Evolutionary conservation across 805 yeast species (phyloP).

Genomic region (Schwanniomyces polymorphus): DNA sequence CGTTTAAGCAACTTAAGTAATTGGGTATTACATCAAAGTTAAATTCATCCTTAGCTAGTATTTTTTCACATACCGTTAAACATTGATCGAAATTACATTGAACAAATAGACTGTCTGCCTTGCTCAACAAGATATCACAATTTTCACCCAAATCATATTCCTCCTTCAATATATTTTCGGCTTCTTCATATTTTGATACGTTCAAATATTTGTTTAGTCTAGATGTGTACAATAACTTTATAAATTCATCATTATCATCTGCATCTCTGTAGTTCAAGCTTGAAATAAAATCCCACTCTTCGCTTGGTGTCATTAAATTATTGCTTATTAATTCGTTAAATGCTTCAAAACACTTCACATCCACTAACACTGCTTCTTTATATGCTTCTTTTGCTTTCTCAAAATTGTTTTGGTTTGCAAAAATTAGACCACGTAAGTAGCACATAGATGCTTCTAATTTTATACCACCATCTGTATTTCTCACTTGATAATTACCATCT

Average conservation of each 20-base stretch:
- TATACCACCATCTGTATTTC: conserved; percentile 77
- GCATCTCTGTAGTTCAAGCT: conserved; percentile 67
- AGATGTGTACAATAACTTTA: conserved; percentile 74
- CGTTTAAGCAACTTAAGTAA: conserved; percentile 82
- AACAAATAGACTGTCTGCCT: conserved; percentile 68
- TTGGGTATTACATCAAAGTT: conserved; percentile 73
- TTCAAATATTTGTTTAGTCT: conserved; percentile 72
- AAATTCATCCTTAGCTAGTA: conserved; percentile 60
- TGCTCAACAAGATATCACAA: conserved; percentile 64
- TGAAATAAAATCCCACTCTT: conserved; percentile 80
- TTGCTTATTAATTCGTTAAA: conserved; percentile 74
- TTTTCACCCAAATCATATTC: conserved; percentile 73
- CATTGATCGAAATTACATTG: conserved; percentile 83
- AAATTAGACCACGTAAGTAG: conserved; percentile 79
- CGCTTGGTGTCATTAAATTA: conserved; percentile 75
- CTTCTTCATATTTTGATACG: conserved; percentile 57
- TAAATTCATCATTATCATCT: conserved; percentile 78
- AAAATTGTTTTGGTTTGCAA: conserved; percentile 78
- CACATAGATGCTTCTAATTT: conserved; percentile 86
- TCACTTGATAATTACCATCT: conserved; percentile 37
- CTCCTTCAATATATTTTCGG: conserved; percentile 63
- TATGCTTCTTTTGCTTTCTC: conserved; percentile 85
- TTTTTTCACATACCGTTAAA: conserved; percentile 66
- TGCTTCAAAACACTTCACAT: conserved; percentile 92
- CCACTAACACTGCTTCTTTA: conserved; percentile 82